These are phyloP conservation scores for Pilasporangium apinafurcum DNA, from an alignment of 352 stramenopile species.

Conservation along the genomic window DNA sequence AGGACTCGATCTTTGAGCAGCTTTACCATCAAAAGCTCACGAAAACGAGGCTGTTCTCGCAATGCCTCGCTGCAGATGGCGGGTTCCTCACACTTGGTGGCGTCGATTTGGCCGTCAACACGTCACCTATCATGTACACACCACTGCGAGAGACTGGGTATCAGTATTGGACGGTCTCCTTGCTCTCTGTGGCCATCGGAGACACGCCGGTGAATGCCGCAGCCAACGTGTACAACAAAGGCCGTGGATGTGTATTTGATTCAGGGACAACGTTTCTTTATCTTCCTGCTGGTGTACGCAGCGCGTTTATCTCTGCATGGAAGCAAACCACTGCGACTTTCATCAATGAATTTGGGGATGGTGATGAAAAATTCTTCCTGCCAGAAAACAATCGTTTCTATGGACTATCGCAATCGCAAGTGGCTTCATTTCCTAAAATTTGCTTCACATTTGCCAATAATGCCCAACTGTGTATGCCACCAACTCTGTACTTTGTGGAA, in stretches of 20 bases:
- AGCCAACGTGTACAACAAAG: conserved; percentile 38
- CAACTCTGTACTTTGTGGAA: conserved; percentile 45
- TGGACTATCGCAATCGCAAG: conserved; percentile 13
- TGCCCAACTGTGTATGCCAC: conserved; percentile 42
- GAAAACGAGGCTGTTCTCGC: conserved; percentile 83
- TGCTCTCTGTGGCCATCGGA: conserved; percentile 48
- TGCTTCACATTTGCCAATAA: conserved; percentile 69
- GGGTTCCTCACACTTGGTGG: conserved; percentile 92
- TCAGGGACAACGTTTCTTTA: conserved; percentile 80
- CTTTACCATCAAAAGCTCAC: conserved; percentile 84
- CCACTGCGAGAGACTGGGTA: conserved; percentile 65
- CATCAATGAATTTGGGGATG: too few species aligned
- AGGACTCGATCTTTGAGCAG: conserved; percentile 90
- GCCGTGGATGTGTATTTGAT: conserved; percentile 72
- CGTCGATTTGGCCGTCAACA: conserved; percentile 61
- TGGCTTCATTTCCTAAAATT: conserved; percentile 37
- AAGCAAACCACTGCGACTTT: conserved; percentile 21
- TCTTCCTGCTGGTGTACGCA: conserved; percentile 27
- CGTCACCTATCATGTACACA: conserved; percentile 81
- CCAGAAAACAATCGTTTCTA: conserved; percentile 46
- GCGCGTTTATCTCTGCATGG: conserved; percentile 46
- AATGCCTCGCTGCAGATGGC: conserved; percentile 88
- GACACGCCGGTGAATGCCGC: conserved; percentile 20
- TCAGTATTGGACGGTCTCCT: conserved; percentile 74
- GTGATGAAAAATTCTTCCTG: conserved; percentile 22